Conservation (phyloP, 1,139 yeast genomes). For the Candida sojae region DNA sequence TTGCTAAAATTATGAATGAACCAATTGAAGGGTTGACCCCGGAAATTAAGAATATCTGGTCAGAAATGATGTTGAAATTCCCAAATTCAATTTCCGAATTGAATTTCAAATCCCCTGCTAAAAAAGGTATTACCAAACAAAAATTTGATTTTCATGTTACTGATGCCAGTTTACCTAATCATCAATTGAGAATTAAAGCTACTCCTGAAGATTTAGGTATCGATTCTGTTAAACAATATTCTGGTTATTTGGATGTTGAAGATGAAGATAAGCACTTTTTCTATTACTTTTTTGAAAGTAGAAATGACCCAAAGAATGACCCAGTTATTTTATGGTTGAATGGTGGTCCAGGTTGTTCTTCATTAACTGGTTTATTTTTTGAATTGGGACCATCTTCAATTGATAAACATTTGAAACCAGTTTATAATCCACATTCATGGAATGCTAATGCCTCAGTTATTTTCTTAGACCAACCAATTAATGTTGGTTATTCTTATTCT, state of each 20-base stretch:
- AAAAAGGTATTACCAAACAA: conserved; percentile 31
- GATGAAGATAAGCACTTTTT: conserved; percentile 78
- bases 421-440: conserved; percentile 44
- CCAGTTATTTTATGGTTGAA: conserved; percentile 49
- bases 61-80: conserved; percentile 58
- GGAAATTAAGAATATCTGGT: conserved; percentile 57
- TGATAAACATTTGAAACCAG: conserved; percentile 36
- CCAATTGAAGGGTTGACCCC: conserved; percentile 48
- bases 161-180: conserved; percentile 49
- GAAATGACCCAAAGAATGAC: conserved; percentile 47
- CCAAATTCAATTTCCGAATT: conserved; percentile 54
- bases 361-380: conserved; percentile 44
- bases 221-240: conserved; percentile 77
- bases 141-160: conserved; percentile 60
- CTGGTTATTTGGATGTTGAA: conserved; percentile 85
- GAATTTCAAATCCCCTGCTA: conserved; percentile 52
- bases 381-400: conserved; percentile 47
- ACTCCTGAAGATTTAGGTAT: conserved; percentile 65
- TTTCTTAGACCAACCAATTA: conserved; percentile 50
- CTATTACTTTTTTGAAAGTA: conserved; percentile 47
- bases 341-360: conserved; percentile 51
- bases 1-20: conserved; percentile 44
- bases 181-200: conserved; percentile 62
- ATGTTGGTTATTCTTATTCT: conserved; percentile 82
- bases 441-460: conserved; percentile 47